phyloP scores from a whole-genome alignment of 202 grass and related monocot genomes.

The Panicum hallii region DNA sequence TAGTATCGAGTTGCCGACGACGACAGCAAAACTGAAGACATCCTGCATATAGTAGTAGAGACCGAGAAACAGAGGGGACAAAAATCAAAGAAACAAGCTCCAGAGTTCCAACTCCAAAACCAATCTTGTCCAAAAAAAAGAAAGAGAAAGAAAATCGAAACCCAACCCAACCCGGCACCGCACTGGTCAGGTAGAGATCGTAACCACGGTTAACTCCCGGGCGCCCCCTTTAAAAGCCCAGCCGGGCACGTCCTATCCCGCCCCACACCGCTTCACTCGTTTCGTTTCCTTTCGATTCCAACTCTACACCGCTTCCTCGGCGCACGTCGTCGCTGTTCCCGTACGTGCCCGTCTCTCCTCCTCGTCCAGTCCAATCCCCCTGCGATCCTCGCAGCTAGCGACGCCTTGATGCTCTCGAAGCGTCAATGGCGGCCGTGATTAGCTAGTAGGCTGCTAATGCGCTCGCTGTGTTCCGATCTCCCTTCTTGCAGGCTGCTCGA shows the following conservation, averaged over 20 bases:
- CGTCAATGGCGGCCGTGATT: neutral
- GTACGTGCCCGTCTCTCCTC: constrained; percentile 33
- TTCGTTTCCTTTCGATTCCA: neutral
- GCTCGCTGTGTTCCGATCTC: neutral
- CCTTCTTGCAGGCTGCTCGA: neutral
- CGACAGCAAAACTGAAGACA: neutral
- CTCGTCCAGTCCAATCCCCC: neutral
- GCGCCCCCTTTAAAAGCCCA: constrained; percentile 52
- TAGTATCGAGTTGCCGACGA: neutral
- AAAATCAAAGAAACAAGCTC: constrained; percentile 15
- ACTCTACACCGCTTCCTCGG: constrained; percentile 1
- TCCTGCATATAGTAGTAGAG: neutral
- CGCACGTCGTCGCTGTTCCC: neutral
- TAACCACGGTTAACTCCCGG: constrained; percentile 40
- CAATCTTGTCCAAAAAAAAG: too few relatives aligned
- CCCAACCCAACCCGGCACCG: constrained; percentile 11
- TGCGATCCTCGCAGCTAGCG: too few relatives aligned
- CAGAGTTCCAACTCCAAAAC: neutral
- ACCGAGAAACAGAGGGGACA: neutral
- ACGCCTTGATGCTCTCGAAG: constrained; percentile 3
- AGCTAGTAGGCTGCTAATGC: constrained; percentile 26
- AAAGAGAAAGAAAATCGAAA: neutral
- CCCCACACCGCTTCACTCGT: constrained; percentile 41
- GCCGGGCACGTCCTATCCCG: constrained; percentile 23
- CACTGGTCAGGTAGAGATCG: constrained; percentile 12